Percentiles rank a stretch among this genome's conserved stretches.
Conservation (phyloP, 2,329 filamentous ascomycete species). For the Ceratocystis papillata region DNA sequence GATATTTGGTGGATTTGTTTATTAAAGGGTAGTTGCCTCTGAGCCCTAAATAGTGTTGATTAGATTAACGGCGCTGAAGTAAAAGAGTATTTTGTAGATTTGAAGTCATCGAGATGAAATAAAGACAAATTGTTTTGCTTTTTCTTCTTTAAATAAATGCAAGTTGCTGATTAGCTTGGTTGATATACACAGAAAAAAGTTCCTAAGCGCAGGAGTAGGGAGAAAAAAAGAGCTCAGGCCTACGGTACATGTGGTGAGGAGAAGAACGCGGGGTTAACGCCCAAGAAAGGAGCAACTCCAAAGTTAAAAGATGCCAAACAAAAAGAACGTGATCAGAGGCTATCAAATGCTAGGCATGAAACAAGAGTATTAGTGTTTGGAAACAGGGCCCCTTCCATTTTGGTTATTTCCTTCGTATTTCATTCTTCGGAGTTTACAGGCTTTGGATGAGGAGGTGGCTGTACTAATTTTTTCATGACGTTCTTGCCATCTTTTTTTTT, state of each 20-base stretch:
- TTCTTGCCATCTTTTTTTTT: not conserved
- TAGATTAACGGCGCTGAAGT: not conserved
- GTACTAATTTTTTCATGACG: not conserved
- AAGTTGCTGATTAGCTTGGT: too few relatives aligned
- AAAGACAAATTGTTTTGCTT: not conserved
- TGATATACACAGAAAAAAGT: too few relatives aligned
- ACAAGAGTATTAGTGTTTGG: too few relatives aligned
- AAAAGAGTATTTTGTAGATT: not conserved
- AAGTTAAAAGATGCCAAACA: not conserved
- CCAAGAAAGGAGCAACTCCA: not conserved
- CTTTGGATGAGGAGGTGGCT: not conserved
- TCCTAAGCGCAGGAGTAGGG: not conserved
- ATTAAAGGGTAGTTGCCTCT: not conserved
- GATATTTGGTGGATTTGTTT: not conserved
- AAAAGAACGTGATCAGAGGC: not conserved
- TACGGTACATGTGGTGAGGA: not conserved
- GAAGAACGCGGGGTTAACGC: not conserved
- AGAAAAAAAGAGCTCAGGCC: not conserved
- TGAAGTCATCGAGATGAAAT: not conserved
- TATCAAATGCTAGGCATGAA: too few relatives aligned
- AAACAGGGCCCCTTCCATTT: not conserved
- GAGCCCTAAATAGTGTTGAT: not conserved
- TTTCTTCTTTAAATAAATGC: too few relatives aligned
- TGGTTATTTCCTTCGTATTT: not conserved
- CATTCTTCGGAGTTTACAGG: not conserved